Base-by-base conservation (phyloP, 176 grass and related monocot genomes). In the Aegilops longissima region DNA sequence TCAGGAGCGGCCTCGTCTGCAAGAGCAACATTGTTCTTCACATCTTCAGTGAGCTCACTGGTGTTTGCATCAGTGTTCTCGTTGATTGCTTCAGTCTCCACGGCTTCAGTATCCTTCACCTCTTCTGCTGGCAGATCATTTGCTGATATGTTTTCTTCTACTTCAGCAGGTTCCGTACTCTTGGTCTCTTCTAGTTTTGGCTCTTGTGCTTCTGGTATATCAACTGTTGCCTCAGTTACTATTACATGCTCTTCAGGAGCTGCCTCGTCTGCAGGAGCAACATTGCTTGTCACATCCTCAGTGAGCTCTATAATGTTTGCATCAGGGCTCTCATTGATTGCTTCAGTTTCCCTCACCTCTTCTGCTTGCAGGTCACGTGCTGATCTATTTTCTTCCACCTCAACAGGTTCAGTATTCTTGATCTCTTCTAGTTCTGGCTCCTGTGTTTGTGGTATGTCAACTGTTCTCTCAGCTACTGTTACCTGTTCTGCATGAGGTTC, bases 121-220 rank as follows among this genome's bases (percentile, higher is more conserved):
- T 30, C 70, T 66, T 85, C 82, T 66, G 25, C 47, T 45, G 25
- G 36, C 12, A 59, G 40, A n/a, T 38, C 56, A 84, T 14, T 72
- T 38, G 75, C 33, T 52, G 2, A 39, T 25, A 73, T 73, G 49
- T 65, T 64, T 52, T 73, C 75, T 25, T 84, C 87, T 70, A 70
- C 47, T 51, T 49, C 67, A 84, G 16, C 23, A 66, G 75, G 21
- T 54, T 84, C 76, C 34, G 42, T 54, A 51, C 75, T 63, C 76
- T 89, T 67, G 44, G 29, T 66, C 40, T 89, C 87, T 84, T 89
- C 82, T 75, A 74, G 68, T 44, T 81, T 61, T 81, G 45, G 33
- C 12, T 76, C 69, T 16, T 80, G 82, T 49, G 51, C 45, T 67
- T 34, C 13, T 85, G 77, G 30, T 4, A 18, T 68, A 76, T 81